Percentiles rank a stretch among this genome's conserved stretches.
These are phyloP conservation scores for Fusarium decemcellulare DNA, from an alignment of 2,329 filamentous ascomycete species.

Conservation along the genomic window DNA sequence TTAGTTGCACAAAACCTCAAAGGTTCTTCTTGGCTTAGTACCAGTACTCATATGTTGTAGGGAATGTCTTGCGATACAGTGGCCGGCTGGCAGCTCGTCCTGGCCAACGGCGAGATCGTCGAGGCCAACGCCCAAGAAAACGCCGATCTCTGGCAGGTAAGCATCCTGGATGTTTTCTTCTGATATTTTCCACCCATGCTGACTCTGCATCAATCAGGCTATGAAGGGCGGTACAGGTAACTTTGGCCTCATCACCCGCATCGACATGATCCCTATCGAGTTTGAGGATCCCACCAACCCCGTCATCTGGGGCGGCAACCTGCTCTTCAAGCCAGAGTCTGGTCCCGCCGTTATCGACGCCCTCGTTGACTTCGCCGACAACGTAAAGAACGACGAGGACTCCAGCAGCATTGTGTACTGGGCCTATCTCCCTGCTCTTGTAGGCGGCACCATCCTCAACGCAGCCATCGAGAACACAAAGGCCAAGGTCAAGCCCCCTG, in stretches of 20 bases:
- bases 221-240: conserved; percentile 64
- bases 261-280: conserved; percentile 51
- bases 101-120: conserved; percentile 58
- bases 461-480: conserved; percentile 51
- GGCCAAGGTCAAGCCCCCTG: conserved; percentile 45
- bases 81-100: conserved; percentile 59
- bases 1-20: not conserved
- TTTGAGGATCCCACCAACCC: conserved; percentile 44
- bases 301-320: conserved; percentile 51
- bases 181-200: rapidly evolving
- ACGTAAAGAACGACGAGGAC: conserved; percentile 50
- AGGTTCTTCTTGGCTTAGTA: rapidly evolving
- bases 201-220: conserved; percentile 42
- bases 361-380: conserved; percentile 51
- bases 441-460: conserved; percentile 50
- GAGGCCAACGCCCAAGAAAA: conserved; percentile 57
- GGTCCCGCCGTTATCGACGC: conserved; percentile 46
- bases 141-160: conserved; percentile 57
- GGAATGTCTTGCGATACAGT: conserved; percentile 58
- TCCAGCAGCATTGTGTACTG: conserved; percentile 52
- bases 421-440: conserved; percentile 49
- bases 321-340: conserved; percentile 43
- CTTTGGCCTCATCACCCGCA: conserved; percentile 56
- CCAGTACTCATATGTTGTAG: conserved; percentile 8
- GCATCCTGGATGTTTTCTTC: not conserved